phyloP scores from a whole-genome alignment of 805 yeast species.

The Metschnikowia kofuensis region DNA sequence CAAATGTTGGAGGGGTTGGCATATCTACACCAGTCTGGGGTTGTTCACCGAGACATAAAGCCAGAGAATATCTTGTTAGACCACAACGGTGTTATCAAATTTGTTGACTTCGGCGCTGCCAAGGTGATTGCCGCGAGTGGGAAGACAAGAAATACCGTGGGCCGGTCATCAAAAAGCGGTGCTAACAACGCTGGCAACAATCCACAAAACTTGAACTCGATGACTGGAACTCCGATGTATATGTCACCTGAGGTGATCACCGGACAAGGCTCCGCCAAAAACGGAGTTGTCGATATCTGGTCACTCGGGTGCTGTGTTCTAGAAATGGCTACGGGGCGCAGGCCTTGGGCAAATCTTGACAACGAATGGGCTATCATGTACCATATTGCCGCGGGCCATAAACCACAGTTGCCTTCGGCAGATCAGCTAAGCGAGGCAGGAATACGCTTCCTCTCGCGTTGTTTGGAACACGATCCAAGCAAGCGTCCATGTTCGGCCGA shows the following conservation, averaged over 20 bases:
- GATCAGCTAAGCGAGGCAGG: conserved; percentile 81
- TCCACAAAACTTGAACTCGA: conserved; percentile 38
- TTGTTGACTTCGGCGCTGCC: conserved; percentile 98
- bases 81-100: conserved; percentile 89
- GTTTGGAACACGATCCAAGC: conserved; percentile 80
- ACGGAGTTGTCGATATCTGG: conserved; percentile 86
- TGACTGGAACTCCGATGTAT: conserved; percentile 98
- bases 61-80: conserved; percentile 91
- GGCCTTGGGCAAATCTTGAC: conserved; percentile 96
- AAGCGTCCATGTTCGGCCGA: conserved; percentile 83
- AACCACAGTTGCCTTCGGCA: conserved; percentile 76
- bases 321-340: conserved; percentile 94
- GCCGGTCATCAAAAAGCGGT: background rate
- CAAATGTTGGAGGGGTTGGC: conserved; percentile 96
- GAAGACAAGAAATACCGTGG: conserved; percentile 28
- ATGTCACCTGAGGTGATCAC: conserved; percentile 97
- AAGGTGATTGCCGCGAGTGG: conserved; percentile 75
- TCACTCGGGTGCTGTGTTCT: conserved; percentile 93
- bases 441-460: conserved; percentile 61
- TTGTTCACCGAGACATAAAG: conserved; percentile 95
- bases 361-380: conserved; percentile 99
- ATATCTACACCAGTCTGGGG: conserved; percentile 88
- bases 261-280: conserved; percentile 59
- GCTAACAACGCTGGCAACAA: conserved; percentile 8
- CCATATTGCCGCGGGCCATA: conserved; percentile 93